Percentiles rank a stretch among this genome's conserved stretches.
Conservation (phyloP, 352 stramenopile genomes). For the Pythium oligandrum region DNA sequence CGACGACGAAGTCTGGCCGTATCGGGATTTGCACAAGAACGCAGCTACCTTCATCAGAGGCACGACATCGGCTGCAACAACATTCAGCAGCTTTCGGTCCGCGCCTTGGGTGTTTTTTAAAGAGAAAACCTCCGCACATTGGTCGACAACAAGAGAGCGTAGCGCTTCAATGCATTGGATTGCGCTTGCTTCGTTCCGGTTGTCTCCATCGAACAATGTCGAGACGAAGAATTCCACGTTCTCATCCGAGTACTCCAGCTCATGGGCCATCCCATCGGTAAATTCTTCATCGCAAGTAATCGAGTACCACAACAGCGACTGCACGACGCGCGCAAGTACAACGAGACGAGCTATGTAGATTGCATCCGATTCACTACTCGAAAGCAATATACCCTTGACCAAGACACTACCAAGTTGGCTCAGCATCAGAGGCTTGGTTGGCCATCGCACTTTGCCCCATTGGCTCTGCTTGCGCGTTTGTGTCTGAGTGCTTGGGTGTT, state of each 20-base stretch:
- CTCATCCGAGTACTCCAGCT: constrained; percentile 48
- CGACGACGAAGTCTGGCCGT: constrained; percentile 7
- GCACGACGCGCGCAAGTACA: constrained; percentile 63
- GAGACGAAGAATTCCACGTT: constrained; percentile 47
- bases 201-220: constrained; percentile 33
- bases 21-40: constrained; percentile 54
- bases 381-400: constrained; percentile 65
- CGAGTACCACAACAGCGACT: constrained; percentile 73
- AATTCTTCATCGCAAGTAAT: constrained; percentile 57
- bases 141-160: constrained; percentile 11
- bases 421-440: constrained; percentile 69
- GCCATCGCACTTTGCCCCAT: constrained; percentile 77
- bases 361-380: constrained; percentile 46
- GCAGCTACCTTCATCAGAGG: constrained; percentile 64
- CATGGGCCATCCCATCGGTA: constrained; percentile 53
- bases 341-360: constrained; percentile 59
- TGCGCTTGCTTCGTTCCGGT: constrained; percentile 8
- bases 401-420: constrained; percentile 69
- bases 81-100: constrained; percentile 54
- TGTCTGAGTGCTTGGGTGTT: constrained; percentile 78
- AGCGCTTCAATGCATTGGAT: constrained; percentile 12
- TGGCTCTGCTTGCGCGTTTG: constrained; percentile 85
- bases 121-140: constrained; percentile 1
- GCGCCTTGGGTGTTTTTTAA: not conserved
- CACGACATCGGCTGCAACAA: constrained; percentile 72